phyloP scores from a whole-genome alignment of 2,329 filamentous ascomycete species.

The Cadophora sp. region DNA sequence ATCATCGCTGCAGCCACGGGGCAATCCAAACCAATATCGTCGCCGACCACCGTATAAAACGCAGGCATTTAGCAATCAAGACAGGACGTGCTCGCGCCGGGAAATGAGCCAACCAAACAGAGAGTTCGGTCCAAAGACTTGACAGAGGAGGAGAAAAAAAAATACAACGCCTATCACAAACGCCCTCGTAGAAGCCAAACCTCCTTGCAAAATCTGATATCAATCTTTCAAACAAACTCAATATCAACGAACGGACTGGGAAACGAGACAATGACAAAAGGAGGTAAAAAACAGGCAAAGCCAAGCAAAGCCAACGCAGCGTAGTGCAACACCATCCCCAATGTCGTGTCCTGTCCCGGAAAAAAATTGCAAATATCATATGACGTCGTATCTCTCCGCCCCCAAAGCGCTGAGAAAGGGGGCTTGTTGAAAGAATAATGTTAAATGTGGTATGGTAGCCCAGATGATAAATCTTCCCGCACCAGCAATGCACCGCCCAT shows the following conservation, averaged over 20 bases:
- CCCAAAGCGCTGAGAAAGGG: neutral
- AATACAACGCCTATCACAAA: neutral
- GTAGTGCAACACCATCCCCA: neutral
- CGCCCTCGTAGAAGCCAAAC: slow-evolving; percentile 2
- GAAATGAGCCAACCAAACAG: neutral
- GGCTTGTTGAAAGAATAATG: neutral
- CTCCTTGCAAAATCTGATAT: neutral
- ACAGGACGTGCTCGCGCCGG: neutral
- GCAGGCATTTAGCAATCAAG: neutral
- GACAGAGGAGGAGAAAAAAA: neutral
- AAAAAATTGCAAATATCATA: slow-evolving; percentile 28
- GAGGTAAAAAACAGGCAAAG: neutral
- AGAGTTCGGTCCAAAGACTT: neutral
- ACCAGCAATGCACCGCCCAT: slow-evolving; percentile 25
- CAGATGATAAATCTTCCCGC: slow-evolving; percentile 38
- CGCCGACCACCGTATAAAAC: neutral
- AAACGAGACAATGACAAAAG: neutral
- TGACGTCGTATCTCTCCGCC: slow-evolving; percentile 38
- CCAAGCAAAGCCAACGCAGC: neutral
- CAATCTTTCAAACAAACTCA: neutral
- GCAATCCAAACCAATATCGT: neutral
- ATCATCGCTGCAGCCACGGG: neutral
- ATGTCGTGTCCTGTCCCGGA: slow-evolving; percentile 20
- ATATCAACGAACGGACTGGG: neutral
- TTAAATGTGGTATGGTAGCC: slow-evolving; percentile 16